Conservation (phyloP, 306 rosid genomes). For the Quercus mongolica region DNA sequence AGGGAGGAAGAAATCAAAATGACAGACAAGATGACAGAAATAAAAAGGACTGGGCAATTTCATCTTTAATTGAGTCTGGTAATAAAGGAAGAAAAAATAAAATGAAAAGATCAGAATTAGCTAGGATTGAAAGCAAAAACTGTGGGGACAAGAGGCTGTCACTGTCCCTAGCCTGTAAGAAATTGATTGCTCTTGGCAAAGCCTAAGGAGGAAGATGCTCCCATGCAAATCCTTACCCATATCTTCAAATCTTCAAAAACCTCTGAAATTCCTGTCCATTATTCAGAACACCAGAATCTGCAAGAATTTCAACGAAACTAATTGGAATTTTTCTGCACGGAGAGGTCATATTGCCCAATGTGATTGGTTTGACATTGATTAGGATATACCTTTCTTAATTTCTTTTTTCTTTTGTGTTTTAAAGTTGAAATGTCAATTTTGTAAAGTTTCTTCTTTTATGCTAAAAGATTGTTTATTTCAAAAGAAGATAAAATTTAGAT, state of each 20-base stretch:
- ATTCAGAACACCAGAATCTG: background rate
- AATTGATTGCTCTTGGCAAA: conserved; percentile 21
- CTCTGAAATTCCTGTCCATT: background rate
- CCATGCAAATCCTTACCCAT: conserved; percentile 8
- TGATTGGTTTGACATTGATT: no score
- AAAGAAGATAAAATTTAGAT: no score
- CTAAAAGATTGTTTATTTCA: no score
- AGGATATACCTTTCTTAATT: no score
- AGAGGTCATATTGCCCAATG: no score
- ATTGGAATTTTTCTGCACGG: no score
- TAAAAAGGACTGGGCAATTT: background rate
- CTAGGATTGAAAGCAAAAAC: background rate
- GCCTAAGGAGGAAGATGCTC: background rate
- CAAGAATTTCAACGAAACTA: no score
- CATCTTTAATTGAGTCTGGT: background rate
- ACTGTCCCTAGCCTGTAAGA: conserved; percentile 28
- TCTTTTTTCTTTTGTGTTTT: no score
- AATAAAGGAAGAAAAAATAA: background rate
- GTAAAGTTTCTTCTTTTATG: no score
- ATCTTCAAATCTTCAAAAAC: conserved; percentile 21
- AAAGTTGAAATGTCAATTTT: no score
- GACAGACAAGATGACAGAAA: background rate
- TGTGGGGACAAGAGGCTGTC: conserved; percentile 31
- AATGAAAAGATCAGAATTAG: background rate
- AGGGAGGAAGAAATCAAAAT: background rate